Evolutionary conservation across 345 rosid species (phyloP).

Genomic region (Camelina laxa): DNA sequence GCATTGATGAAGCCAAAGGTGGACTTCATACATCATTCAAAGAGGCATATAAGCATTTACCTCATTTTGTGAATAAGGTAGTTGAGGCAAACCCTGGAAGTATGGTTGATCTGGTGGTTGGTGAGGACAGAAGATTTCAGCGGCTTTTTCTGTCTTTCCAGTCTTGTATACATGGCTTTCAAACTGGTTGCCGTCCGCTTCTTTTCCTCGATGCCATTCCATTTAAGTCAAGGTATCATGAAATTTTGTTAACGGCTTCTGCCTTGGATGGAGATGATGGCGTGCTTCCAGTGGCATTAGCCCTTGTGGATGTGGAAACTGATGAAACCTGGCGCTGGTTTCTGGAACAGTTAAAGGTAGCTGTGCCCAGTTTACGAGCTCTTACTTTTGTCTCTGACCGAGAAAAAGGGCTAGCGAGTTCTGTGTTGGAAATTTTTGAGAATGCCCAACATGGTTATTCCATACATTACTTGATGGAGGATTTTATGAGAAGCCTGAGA

Average conservation of each 20-base stretch:
- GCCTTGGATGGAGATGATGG: slow-evolving; percentile 87
- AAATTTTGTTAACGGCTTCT: slow-evolving; percentile 75
- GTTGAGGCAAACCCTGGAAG: slow-evolving; percentile 83
- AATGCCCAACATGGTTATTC: slow-evolving; percentile 75
- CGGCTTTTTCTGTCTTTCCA: slow-evolving; percentile 73
- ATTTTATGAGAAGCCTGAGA: slow-evolving; percentile 65
- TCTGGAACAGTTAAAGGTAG: slow-evolving; percentile 67
- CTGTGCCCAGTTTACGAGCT: slow-evolving; percentile 54
- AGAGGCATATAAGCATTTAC: slow-evolving; percentile 72
- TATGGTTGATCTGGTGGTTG: slow-evolving; percentile 54
- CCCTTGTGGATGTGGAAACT: slow-evolving; percentile 77
- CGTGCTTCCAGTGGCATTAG: slow-evolving; percentile 75
- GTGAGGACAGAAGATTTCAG: slow-evolving; percentile 69
- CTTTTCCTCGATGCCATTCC: slow-evolving; percentile 77
- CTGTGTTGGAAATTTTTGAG: slow-evolving; percentile 69
- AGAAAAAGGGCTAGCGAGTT: slow-evolving; percentile 65
- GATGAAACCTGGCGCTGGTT: slow-evolving; percentile 87
- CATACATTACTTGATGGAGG: slow-evolving; percentile 72
- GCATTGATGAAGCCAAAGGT: slow-evolving; percentile 81
- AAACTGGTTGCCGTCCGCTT: slow-evolving; percentile 86
- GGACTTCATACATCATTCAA: slow-evolving; percentile 82
- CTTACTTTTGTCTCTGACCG: slow-evolving; percentile 82
- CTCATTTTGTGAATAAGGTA: slow-evolving; percentile 67
- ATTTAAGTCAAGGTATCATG: slow-evolving; percentile 78
- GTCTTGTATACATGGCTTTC: slow-evolving; percentile 69